Conservation (phyloP, 495 filamentous ascomycete genomes). For the Penicillium turbatum region DNA sequence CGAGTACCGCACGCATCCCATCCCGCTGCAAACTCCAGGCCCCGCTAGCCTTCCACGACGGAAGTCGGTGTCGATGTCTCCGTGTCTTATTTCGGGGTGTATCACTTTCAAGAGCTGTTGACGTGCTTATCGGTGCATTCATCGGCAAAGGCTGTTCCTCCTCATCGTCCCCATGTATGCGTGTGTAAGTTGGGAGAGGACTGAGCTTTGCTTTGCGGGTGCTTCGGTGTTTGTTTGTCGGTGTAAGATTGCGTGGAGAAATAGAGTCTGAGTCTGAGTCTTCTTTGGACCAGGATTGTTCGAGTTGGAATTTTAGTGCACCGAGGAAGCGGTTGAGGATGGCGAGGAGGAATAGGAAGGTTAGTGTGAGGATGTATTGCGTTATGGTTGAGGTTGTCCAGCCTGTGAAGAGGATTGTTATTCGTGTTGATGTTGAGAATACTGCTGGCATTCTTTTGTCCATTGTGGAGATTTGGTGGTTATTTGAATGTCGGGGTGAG, state of each 20-base stretch:
- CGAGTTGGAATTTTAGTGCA: slow-evolving; percentile 16
- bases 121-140: not conserved
- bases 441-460: slow-evolving; percentile 12
- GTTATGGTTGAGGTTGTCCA: slow-evolving; percentile 17
- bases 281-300: not conserved
- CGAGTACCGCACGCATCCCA: slow-evolving; percentile 8
- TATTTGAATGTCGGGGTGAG: no score
- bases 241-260: not conserved
- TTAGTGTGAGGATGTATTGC: slow-evolving; percentile 13
- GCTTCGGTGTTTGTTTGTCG: no score
- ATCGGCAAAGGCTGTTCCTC: not conserved
- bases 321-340: slow-evolving; percentile 23
- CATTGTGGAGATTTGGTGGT: not conserved
- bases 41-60: slow-evolving; percentile 9
- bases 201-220: slow-evolving; percentile 12
- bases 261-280: not conserved
- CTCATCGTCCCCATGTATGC: not conserved
- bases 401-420: slow-evolving; percentile 23
- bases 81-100: not conserved
- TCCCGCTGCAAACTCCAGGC: slow-evolving; percentile 9
- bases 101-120: not conserved
- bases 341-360: slow-evolving; percentile 16
- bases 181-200: slow-evolving; percentile 12
- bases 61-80: not conserved
- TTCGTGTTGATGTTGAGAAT: slow-evolving; percentile 7